Evolutionary conservation across 2,329 filamentous ascomycete genomes (phyloP).

Genomic region (Penicillium sclerotigenum): DNA sequence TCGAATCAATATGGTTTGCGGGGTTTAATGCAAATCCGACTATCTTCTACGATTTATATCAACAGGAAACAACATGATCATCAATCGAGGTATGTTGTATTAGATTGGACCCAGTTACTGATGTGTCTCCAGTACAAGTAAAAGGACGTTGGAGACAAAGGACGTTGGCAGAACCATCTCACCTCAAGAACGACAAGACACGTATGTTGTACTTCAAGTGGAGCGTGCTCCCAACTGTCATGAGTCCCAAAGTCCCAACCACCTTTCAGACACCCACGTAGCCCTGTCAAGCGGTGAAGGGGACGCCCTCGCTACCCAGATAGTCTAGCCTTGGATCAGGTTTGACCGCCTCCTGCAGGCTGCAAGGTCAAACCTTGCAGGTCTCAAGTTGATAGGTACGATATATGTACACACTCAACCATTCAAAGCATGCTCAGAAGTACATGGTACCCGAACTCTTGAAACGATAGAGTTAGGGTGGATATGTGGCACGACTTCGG

Average conservation of each 20-base stretch:
- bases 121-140: neutral
- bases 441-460: neutral
- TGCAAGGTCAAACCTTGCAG: constrained; percentile 31
- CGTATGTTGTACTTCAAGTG: constrained; percentile 4
- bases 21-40: constrained; percentile 3
- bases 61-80: constrained; percentile 8
- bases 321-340: constrained; percentile 14
- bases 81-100: neutral
- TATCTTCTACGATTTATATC: constrained; percentile 6
- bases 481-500: constrained; percentile 11
- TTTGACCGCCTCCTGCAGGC: constrained; percentile 30
- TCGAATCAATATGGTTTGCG: constrained; percentile 5
- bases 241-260: constrained; percentile 8
- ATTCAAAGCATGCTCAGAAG: constrained; percentile 10
- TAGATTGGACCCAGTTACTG: neutral
- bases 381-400: constrained; percentile 8
- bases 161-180: neutral
- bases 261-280: constrained; percentile 22
- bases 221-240: constrained; percentile 9
- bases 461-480: constrained; percentile 5
- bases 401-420: neutral
- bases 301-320: constrained; percentile 11
- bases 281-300: constrained; percentile 23
- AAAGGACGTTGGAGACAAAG: neutral
- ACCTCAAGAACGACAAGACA: constrained; percentile 1